These are phyloP conservation scores for Phenoliferia sp. DNA, from an alignment of 1,284 basidiomycete species.

Conservation along the genomic window DNA sequence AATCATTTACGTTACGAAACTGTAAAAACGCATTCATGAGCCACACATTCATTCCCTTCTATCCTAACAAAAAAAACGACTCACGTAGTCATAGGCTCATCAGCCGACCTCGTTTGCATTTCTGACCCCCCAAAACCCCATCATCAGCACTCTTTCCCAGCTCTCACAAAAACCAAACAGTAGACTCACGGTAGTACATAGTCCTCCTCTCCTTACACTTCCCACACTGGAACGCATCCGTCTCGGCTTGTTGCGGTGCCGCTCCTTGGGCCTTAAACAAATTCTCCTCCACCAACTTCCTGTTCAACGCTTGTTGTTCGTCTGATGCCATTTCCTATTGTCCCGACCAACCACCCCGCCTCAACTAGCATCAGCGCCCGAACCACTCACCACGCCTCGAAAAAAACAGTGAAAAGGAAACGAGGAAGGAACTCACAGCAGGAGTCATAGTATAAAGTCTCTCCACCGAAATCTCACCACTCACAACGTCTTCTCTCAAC, in stretches of 20 bases:
- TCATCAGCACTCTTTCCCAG: not conserved
- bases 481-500: conserved; percentile 75
- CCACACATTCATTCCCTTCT: too few relatives aligned
- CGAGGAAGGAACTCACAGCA: conserved; percentile 19
- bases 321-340: conserved; percentile 90
- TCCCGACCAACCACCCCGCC: not conserved
- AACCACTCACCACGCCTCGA: too few relatives aligned
- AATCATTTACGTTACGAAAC: conserved; percentile 62
- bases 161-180: not conserved
- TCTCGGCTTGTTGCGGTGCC: conserved; percentile 77
- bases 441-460: conserved; percentile 46
- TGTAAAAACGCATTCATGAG: too few relatives aligned
- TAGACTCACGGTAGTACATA: not conserved
- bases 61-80: conserved; percentile 20
- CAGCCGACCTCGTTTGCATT: conserved; percentile 87
- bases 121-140: not conserved
- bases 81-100: conserved; percentile 72
- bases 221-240: conserved; percentile 94
- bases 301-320: conserved; percentile 75
- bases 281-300: conserved; percentile 79
- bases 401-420: not conserved
- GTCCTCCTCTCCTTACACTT: conserved; percentile 71
- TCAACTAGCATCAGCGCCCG: not conserved
- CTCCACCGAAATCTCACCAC: conserved; percentile 76
- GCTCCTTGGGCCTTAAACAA: conserved; percentile 88